Evolutionary conservation across 345 rosid species (phyloP), one percentile per base, ranked within the genome.

Genomic region (Citrus glauca): DNA sequence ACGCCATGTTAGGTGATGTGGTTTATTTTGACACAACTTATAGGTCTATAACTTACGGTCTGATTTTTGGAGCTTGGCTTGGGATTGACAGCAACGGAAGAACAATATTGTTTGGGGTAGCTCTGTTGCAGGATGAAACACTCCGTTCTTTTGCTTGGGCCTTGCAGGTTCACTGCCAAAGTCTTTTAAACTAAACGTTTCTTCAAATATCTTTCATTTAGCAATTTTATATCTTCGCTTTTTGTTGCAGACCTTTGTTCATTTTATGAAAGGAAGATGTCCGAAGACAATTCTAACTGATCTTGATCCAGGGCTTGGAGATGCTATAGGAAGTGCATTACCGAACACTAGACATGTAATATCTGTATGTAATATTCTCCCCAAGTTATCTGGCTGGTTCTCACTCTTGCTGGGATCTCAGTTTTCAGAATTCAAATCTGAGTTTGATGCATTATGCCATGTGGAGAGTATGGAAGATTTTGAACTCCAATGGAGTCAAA

Each of bases 341-440:
- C 88, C 87, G 13, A 78, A 37, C 68, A 82, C 84, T n/a, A 87
- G 81, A 50, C 90, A 85, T 82, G 84, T 86, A 50, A 77, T 63
- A 8, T 77, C 83, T 35, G 72, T 80, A 66, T 82, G 85, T 80
- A 80, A 74, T 78, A 87, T 87, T 33, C 79, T 78, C 4, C 71
- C 87, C 27, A 87, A 81, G 84, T 42, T 87, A 78, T 85, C 85
- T 10, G 82, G 83, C 68, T 87, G 90, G 90, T 83, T 87, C 74
- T 80, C 82, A 22, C 68, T 62, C 42, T 78, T 74, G 30, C 87
- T 87, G 33, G 88, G 85, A 28, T 75, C 84, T 40, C 83, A 74
- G 30, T 83, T 83, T 76, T 69, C 81, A 71, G 84, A 80, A 16
- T 87, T 84, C 80, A 85, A 80, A 80, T 76, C 79, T 16, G 86